Conservation (phyloP, 306 rosid species). For the Castanea sativa region DNA sequence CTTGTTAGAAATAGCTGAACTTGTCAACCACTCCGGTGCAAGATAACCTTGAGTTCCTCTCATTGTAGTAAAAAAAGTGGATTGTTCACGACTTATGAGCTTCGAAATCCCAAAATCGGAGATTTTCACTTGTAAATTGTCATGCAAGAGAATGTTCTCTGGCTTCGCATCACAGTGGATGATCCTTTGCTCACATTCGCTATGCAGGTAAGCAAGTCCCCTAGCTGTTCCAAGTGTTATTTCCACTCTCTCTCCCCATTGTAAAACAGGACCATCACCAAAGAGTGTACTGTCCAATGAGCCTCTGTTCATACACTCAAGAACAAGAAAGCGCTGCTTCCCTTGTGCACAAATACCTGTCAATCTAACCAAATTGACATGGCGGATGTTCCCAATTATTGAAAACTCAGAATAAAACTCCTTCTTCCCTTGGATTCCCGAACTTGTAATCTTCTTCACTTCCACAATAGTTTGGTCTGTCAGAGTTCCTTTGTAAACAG, state of each 20-base stretch:
- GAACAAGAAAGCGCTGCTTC: too few species aligned
- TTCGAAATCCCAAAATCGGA: constrained; percentile 91
- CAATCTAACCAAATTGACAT: too few species aligned
- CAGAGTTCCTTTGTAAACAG: too few species aligned
- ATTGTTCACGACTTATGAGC: constrained; percentile 66
- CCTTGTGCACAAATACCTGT: too few species aligned
- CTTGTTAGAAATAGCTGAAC: too few species aligned
- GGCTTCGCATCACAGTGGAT: constrained; percentile 64
- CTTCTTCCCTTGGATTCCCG: too few species aligned
- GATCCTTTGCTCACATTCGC: constrained; percentile 73
- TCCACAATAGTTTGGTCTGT: too few species aligned
- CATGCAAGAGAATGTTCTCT: constrained; percentile 47
- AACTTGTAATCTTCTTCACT: too few species aligned
- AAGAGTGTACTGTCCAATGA: constrained; percentile 74
- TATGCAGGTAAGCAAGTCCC: constrained; percentile 84
- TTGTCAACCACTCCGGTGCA: too few species aligned
- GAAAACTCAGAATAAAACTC: too few species aligned
- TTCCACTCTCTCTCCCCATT: constrained; percentile 81
- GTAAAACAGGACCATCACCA: constrained; percentile 68
- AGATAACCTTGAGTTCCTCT: too few species aligned
- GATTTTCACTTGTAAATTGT: constrained; percentile 67
- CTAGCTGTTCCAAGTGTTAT: constrained; percentile 87
- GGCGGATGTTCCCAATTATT: too few species aligned
- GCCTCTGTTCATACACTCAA: constrained; percentile 54
- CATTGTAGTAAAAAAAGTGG: constrained; percentile 40